Evolutionary conservation across 345 rosid genomes (phyloP).

Genomic region (Orychophragmus violaceus): DNA sequence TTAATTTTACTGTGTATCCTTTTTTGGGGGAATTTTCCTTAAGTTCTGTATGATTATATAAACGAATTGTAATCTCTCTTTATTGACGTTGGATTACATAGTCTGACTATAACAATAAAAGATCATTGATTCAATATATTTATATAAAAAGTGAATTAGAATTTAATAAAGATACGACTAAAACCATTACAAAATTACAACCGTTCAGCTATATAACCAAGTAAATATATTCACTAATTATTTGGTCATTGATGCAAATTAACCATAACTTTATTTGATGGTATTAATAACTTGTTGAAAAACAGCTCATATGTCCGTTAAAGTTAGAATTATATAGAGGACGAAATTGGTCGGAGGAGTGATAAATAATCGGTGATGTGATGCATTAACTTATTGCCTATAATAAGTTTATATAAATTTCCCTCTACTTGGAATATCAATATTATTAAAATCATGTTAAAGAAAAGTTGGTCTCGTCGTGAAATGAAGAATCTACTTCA

Average conservation of each 20-base stretch:
- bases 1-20: not conserved
- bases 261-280: not conserved
- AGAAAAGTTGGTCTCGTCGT: not conserved
- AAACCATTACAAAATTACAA: not conserved
- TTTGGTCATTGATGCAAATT: not conserved
- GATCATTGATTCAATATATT: not conserved
- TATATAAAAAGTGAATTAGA: not conserved
- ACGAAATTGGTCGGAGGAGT: not conserved
- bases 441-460: not conserved
- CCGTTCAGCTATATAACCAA: not conserved
- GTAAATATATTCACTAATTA: constrained; percentile 2
- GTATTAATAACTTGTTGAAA: not conserved
- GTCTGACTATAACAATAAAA: not conserved
- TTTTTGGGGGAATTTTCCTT: not conserved
- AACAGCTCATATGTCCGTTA: constrained; percentile 19
- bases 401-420: not conserved
- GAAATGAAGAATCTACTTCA: constrained; percentile 1
- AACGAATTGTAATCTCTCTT: not conserved
- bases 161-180: not conserved
- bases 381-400: not conserved
- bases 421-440: not conserved
- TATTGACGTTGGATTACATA: not conserved
- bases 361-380: not conserved
- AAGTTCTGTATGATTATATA: not conserved
- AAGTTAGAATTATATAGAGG: not conserved